Percentiles rank a stretch among this genome's conserved stretches.
Evolutionary conservation across 2,329 filamentous ascomycete genomes (phyloP).

Genomic region (Chaetomiaceae sp.): DNA sequence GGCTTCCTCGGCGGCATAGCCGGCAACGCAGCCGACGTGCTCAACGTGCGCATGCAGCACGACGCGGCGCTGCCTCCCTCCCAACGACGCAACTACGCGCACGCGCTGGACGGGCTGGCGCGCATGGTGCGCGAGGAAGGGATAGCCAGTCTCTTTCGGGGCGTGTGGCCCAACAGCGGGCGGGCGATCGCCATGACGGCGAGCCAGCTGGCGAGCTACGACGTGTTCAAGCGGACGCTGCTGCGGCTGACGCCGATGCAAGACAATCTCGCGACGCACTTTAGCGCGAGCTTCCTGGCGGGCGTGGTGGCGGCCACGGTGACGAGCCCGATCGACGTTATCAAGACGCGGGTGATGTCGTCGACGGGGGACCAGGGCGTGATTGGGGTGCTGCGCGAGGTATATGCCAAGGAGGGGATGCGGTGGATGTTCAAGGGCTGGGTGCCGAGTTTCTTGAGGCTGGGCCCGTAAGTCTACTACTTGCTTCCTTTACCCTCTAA

Average conservation of each 20-base stretch:
- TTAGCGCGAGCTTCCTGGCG: slow-evolving; percentile 70
- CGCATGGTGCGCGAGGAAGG: slow-evolving; percentile 89
- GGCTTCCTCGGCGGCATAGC: slow-evolving; percentile 85
- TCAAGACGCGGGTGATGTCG: slow-evolving; percentile 86
- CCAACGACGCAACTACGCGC: slow-evolving; percentile 79
- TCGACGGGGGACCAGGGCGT: slow-evolving; percentile 49
- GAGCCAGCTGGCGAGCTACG: slow-evolving; percentile 78
- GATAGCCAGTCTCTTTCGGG: slow-evolving; percentile 69
- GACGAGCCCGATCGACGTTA: slow-evolving; percentile 80
- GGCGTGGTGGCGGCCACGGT: slow-evolving; percentile 81
- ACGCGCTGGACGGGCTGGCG: slow-evolving; percentile 80
- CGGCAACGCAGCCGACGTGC: slow-evolving; percentile 91
- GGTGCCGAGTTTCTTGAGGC: slow-evolving; percentile 68
- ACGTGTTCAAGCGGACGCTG: slow-evolving; percentile 70
- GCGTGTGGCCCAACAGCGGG: slow-evolving; percentile 76
- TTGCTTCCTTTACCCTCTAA: not conserved
- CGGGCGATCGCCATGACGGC: slow-evolving; percentile 86
- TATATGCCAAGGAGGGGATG: slow-evolving; percentile 67
- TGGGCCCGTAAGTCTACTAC: slow-evolving; percentile 53
- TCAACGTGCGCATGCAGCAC: slow-evolving; percentile 98
- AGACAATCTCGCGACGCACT: slow-evolving; percentile 72
- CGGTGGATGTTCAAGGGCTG: slow-evolving; percentile 87
- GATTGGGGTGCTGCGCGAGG: slow-evolving; percentile 57
- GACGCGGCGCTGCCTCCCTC: slow-evolving; percentile 69
- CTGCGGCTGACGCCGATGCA: slow-evolving; percentile 62